phyloP scores from a whole-genome alignment of 2,329 filamentous ascomycete genomes.

The Fusarium gaditjirri region DNA sequence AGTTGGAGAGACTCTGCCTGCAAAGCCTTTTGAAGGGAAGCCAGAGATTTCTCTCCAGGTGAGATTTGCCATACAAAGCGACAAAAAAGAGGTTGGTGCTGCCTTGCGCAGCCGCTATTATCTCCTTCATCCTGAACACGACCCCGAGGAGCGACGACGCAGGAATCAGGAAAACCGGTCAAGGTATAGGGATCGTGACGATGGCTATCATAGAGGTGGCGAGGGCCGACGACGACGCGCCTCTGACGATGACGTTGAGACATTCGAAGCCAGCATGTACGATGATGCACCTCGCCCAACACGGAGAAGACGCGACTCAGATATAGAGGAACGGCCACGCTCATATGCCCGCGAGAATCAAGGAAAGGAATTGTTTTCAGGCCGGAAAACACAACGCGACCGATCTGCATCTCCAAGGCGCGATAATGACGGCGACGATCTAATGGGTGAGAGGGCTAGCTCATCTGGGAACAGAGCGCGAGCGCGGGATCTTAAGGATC shows the following conservation, averaged over 20 bases:
- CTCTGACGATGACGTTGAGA: conserved; percentile 59
- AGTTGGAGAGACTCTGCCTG: conserved; percentile 71
- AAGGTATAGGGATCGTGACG: conserved; percentile 70
- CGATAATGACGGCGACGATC: conserved; percentile 55
- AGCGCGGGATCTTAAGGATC: conserved; percentile 50
- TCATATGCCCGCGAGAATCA: conserved; percentile 54
- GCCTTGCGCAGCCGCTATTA: conserved; percentile 89
- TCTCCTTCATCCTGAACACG: conserved; percentile 88
- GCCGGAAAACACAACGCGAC: conserved; percentile 50
- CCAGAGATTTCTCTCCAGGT: conserved; percentile 77
- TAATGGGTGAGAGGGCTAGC: conserved; percentile 49
- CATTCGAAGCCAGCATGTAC: conserved; percentile 83
- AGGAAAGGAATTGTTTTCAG: conserved; percentile 73
- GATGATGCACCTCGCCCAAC: conserved; percentile 69
- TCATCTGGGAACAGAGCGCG: conserved; percentile 49
- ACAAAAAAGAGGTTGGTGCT: conserved; percentile 84
- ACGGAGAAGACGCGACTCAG: conserved; percentile 42
- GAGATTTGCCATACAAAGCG: conserved; percentile 77
- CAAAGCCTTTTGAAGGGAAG: conserved; percentile 74
- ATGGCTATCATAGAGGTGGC: conserved; percentile 46
- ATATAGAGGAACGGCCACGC: conserved; percentile 42
- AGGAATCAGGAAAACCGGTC: conserved; percentile 66
- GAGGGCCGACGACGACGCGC: conserved; percentile 56
- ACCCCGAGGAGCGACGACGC: conserved; percentile 78
- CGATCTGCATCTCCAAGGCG: conserved; percentile 65